Evolutionary conservation across 2,329 filamentous ascomycete species (phyloP).

Genomic region (Scedosporium aurantiacum): DNA sequence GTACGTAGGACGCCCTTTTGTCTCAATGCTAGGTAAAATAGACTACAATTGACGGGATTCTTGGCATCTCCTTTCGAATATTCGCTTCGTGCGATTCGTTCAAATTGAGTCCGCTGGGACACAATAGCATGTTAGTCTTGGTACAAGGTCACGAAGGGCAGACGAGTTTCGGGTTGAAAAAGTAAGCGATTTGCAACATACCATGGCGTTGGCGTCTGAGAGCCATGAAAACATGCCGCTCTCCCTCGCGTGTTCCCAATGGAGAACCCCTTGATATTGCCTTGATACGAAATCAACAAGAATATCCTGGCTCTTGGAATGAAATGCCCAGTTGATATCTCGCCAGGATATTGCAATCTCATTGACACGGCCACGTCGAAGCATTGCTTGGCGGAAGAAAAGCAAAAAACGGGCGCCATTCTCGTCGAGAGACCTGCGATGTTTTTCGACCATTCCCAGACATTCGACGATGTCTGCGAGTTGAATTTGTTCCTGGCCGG

Average conservation of each 20-base stretch:
- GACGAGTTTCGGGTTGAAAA: neutral
- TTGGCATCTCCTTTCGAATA: constrained; percentile 81
- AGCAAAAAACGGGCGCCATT: constrained; percentile 81
- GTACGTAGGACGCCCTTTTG: constrained; percentile 88
- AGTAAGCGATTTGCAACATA: constrained; percentile 30
- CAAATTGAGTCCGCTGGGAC: constrained; percentile 62
- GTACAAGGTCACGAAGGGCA: constrained; percentile 7
- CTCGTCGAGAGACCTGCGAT: constrained; percentile 79
- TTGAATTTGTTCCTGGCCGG: constrained; percentile 76
- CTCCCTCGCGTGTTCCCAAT: constrained; percentile 77
- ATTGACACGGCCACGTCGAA: constrained; percentile 54
- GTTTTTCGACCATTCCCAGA: constrained; percentile 70
- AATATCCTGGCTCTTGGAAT: constrained; percentile 81
- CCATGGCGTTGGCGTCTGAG: constrained; percentile 62
- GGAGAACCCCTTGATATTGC: constrained; percentile 67
- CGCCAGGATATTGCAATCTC: constrained; percentile 61
- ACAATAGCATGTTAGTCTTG: constrained; percentile 14
- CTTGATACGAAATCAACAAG: constrained; percentile 70
- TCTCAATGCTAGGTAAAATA: constrained; percentile 81
- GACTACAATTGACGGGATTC: constrained; percentile 79
- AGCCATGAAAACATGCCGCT: constrained; percentile 95
- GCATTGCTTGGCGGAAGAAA: constrained; percentile 71
- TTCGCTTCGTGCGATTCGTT: constrained; percentile 82
- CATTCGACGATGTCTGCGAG: constrained; percentile 78
- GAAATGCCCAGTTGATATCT: constrained; percentile 78